A percentile compares a stretch with the other conserved stretches of the same genome.
phyloP scores from a whole-genome alignment of 2,329 filamentous ascomycete genomes.

The Calonectria crousiana region DNA sequence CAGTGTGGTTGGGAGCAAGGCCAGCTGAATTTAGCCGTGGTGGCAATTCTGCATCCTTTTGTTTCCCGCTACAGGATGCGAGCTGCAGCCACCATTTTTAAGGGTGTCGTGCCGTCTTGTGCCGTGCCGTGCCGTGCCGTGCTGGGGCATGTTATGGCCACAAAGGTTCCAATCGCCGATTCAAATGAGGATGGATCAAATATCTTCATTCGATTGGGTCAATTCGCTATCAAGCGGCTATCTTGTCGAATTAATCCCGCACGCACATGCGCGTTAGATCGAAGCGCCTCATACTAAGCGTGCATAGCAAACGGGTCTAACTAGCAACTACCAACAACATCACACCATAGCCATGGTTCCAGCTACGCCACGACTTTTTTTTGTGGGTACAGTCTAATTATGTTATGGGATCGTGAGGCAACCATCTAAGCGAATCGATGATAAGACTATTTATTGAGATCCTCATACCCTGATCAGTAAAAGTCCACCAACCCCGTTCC shows the following conservation, averaged over 20 bases:
- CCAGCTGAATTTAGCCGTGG: neutral
- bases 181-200: neutral
- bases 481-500: neutral
- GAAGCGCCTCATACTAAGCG: neutral
- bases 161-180: neutral
- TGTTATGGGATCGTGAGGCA: neutral
- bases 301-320: neutral
- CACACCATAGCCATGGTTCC: neutral
- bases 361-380: neutral
- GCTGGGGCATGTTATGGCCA: neutral
- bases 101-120: neutral
- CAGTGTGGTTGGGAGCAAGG: neutral
- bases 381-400: neutral
- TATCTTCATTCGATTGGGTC: neutral
- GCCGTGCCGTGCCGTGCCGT: neutral
- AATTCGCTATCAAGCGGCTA: neutral
- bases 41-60: neutral
- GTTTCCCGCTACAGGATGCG: neutral
- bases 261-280: neutral
- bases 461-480: neutral
- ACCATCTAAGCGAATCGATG: neutral
- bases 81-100: neutral
- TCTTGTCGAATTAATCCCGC: neutral
- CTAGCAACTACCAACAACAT: neutral
- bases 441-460: neutral